A percentile compares a stretch with the other conserved stretches of the same genome.
Evolutionary conservation across 2,329 filamentous ascomycete species (phyloP).

Genomic region (Metarhizium humberi): DNA sequence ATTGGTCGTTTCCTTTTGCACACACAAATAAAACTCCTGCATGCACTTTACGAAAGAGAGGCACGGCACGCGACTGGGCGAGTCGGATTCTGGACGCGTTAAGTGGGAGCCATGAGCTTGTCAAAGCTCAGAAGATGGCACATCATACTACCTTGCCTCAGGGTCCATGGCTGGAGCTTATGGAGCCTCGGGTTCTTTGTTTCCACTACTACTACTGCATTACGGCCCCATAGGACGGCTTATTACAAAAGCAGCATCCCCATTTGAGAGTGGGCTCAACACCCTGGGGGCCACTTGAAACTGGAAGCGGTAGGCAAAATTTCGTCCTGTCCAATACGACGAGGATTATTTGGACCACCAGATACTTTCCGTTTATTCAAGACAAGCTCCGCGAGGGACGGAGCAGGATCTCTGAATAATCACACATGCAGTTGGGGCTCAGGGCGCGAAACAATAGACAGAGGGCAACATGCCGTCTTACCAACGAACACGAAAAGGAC

Average conservation of each 20-base stretch:
- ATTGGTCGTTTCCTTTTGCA: neutral
- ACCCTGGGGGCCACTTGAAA: neutral
- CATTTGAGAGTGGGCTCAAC: neutral
- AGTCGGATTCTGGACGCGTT: neutral
- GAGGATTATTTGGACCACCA: neutral
- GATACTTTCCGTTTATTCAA: neutral
- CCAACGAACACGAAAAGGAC: neutral
- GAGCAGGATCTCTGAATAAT: neutral
- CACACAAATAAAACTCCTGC: neutral
- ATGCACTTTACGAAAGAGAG: constrained; percentile 2
- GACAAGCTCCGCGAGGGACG: neutral
- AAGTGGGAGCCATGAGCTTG: neutral
- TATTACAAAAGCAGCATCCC: neutral
- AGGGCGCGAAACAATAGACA: neutral
- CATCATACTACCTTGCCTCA: neutral
- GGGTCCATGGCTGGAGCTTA: neutral
- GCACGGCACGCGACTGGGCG: neutral
- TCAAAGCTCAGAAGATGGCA: neutral
- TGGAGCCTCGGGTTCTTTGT: neutral
- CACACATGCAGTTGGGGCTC: neutral
- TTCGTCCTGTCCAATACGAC: neutral
- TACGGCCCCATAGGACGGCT: neutral
- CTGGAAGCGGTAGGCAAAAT: neutral
- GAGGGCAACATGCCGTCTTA: neutral
- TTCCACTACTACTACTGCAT: neutral